Evolutionary conservation across 495 filamentous ascomycete species (phyloP), one percentile per base, ranked within the genome.

Genomic region (Xylaria acuta): DNA sequence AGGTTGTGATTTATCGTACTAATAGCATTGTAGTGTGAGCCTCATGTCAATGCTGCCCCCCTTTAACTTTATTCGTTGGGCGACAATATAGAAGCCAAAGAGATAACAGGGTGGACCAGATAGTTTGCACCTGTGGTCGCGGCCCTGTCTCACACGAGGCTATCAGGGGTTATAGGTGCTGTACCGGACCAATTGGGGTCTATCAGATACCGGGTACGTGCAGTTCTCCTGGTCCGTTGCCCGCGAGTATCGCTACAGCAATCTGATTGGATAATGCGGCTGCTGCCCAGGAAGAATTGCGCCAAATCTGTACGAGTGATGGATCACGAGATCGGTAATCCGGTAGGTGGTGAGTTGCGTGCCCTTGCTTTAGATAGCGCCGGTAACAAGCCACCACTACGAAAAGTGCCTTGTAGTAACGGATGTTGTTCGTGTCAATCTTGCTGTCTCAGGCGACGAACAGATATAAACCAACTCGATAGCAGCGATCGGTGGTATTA

Each of bases 311-410:
- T 38, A 22, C 12, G n/a, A 53, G 14, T 25, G 43, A 65, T 43
- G 40, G 25, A 59, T 16, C 8, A 18, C 30, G 16, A 36, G 32
- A n/a, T 60, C 9, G 2, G 34, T 14, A 34, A 38, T 22, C 58
- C 7, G 34, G 30, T 38, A 16, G 27, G 14, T 59, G 16, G 22
- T 59, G 14, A 32, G 30, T 14, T n/a, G 30, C 16, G 34, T 38
- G 32, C n/a, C 30, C 16, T 36, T 18, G n/a, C 54, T 20, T 56
- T 4, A 32, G 25, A 30, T 11, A 38, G 32, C 2, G 18, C 49
- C 60, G n/a, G 38, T 43, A 41, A 41, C 60, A 64, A 41, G 60
- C 38, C n/a, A 64, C 60, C 59, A 2, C 51, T 30, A 22, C 12
- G 59, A 38, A 30, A 59, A n/a, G 32, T 60, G 34, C 16, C 32